phyloP scores from a whole-genome alignment of 345 rosid genomes.

The Hibiscus syriacus region DNA sequence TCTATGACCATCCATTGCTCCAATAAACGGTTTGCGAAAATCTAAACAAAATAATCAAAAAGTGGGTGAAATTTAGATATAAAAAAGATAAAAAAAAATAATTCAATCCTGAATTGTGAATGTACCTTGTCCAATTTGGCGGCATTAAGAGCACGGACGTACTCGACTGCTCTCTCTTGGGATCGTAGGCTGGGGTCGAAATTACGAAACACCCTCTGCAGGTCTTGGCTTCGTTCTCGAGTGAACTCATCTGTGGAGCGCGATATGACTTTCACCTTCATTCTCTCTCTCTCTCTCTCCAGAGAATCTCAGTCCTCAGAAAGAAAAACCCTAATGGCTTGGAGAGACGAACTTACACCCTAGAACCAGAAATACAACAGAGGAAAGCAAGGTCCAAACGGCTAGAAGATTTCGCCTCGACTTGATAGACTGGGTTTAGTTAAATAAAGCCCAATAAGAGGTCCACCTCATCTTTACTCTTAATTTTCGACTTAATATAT shows the following conservation, averaged over 20 bases:
- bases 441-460: background rate
- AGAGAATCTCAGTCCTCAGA: background rate
- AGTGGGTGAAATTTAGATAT: background rate
- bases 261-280: conserved; percentile 85
- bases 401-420: background rate
- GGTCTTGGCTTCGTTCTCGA: conserved; percentile 92
- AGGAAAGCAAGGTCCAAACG: background rate
- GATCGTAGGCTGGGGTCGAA: conserved; percentile 75
- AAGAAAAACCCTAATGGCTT: background rate
- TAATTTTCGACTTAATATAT: no score
- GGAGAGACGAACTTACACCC: background rate
- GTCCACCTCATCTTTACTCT: background rate
- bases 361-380: background rate
- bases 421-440: background rate
- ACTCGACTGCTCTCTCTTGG: conserved; percentile 82
- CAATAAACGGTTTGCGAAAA: conserved; percentile 87
- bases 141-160: conserved; percentile 82
- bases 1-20: conserved; percentile 92
- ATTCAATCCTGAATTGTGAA: background rate
- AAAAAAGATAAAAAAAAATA: background rate
- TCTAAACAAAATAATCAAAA: conserved; percentile 26
- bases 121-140: conserved; percentile 85
- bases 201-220: conserved; percentile 90
- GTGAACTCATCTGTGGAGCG: conserved; percentile 86
- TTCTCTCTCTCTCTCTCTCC: conserved; percentile 2